These are phyloP conservation scores for Quercus engelmannii DNA, from an alignment of 306 rosid species.

Conservation along the genomic window DNA sequence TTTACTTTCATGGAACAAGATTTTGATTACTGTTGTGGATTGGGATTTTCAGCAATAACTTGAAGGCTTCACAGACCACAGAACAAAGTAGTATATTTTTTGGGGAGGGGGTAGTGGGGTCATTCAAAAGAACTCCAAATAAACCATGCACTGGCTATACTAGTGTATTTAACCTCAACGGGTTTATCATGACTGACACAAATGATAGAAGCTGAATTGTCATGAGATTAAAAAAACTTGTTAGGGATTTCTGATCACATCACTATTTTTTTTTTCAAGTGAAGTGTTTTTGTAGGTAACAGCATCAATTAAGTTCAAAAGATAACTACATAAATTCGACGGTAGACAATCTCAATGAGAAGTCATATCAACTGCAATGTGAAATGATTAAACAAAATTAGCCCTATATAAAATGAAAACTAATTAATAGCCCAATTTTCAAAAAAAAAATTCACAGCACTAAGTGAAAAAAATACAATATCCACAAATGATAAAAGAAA, in stretches of 20 bases:
- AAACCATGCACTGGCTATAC: no score
- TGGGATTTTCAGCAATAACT: slow-evolving; percentile 56
- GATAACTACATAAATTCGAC: slow-evolving; percentile 57
- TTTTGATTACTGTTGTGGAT: slow-evolving; percentile 25
- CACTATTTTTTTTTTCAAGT: no score
- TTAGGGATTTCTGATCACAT: no score
- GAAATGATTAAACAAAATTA: neutral
- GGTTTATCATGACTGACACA: no score
- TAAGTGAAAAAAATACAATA: neutral
- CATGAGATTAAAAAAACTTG: no score
- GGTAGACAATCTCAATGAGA: neutral
- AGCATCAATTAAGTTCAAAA: slow-evolving; percentile 68
- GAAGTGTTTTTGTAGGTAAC: no score
- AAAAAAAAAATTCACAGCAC: neutral
- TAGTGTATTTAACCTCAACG: no score
- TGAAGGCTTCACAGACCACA: slow-evolving; percentile 54
- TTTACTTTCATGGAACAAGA: slow-evolving; percentile 28
- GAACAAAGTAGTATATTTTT: slow-evolving; percentile 18
- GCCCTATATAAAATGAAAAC: neutral
- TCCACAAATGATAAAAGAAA: neutral
- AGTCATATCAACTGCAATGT: neutral
- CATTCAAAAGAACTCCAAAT: no score
- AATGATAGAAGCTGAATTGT: neutral
- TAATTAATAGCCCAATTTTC: neutral
- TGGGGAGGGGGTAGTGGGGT: neutral